Evolutionary conservation across 2,329 filamentous ascomycete species (phyloP).

Genomic region (Fusarium redolens): DNA sequence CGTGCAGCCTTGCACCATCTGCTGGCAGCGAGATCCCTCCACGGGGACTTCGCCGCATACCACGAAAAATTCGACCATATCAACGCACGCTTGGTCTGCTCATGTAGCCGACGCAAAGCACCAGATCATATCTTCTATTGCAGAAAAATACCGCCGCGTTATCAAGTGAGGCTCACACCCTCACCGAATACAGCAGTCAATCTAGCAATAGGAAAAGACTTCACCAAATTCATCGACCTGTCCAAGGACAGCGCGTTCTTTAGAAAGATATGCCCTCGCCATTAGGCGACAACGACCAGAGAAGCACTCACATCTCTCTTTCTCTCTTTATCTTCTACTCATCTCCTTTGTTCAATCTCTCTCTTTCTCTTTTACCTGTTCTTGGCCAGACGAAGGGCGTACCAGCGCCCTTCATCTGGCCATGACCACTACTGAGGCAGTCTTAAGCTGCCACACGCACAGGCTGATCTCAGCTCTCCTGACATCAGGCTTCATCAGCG

Average conservation of each 20-base stretch:
- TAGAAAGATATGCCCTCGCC: neutral
- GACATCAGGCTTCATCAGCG: neutral
- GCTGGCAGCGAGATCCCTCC: too few species aligned
- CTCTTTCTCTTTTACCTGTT: neutral
- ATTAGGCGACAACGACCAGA: neutral
- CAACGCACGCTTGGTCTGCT: too few species aligned
- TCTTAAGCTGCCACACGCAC: neutral
- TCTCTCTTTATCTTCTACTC: neutral
- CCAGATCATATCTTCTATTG: too few species aligned
- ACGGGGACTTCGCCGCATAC: too few species aligned
- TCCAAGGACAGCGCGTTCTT: constrained; percentile 5
- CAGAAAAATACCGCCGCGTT: too few species aligned
- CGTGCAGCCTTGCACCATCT: too few species aligned
- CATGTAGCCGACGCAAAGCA: neutral
- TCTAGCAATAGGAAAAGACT: constrained; percentile 6
- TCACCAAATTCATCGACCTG: constrained; percentile 15
- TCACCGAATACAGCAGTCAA: too few species aligned
- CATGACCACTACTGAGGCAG: neutral
- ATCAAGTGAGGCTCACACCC: too few species aligned
- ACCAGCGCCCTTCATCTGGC: neutral
- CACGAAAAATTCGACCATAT: too few species aligned
- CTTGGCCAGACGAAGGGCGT: neutral
- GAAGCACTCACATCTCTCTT: neutral
- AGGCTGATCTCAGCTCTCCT: neutral
- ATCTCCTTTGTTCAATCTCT: neutral